Conservation (phyloP, 2,329 filamentous ascomycete species). For the Aureobasidium sp. region DNA sequence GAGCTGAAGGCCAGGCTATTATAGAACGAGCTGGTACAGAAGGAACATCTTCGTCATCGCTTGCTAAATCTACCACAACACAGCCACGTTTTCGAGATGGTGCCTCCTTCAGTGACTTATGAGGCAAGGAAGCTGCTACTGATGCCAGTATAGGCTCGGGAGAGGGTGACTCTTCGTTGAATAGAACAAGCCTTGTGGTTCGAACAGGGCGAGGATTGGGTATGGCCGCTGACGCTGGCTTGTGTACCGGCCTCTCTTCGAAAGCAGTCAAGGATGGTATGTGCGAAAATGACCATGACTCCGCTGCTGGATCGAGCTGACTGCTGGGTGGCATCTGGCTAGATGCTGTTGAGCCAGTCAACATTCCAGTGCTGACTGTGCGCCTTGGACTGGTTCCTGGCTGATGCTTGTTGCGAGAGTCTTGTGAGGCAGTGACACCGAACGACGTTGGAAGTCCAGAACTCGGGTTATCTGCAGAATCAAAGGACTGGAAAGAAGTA, state of each 20-base stretch:
- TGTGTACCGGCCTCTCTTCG: too few relatives aligned
- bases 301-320: not conserved
- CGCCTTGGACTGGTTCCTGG: too few relatives aligned
- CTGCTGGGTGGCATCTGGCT: not conserved
- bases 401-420: not conserved
- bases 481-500: not conserved
- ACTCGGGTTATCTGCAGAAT: not conserved
- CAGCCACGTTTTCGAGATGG: too few relatives aligned
- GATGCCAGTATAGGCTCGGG: not conserved
- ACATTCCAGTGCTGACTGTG: too few relatives aligned
- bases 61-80: not conserved
- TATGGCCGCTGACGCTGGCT: too few relatives aligned
- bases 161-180: not conserved
- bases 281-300: not conserved
- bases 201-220: too few relatives aligned
- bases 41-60: not conserved
- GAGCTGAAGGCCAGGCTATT: too few relatives aligned
- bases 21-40: not conserved
- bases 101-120: too few relatives aligned
- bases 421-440: not conserved
- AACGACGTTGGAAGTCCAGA: not conserved
- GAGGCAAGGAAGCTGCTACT: too few relatives aligned
- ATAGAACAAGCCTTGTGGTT: too few relatives aligned
- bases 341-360: too few relatives aligned
- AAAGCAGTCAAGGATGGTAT: too few relatives aligned